Evolutionary conservation across 2,329 filamentous ascomycete genomes (phyloP).

Genomic region (Teratosphaeria epicoccoides): DNA sequence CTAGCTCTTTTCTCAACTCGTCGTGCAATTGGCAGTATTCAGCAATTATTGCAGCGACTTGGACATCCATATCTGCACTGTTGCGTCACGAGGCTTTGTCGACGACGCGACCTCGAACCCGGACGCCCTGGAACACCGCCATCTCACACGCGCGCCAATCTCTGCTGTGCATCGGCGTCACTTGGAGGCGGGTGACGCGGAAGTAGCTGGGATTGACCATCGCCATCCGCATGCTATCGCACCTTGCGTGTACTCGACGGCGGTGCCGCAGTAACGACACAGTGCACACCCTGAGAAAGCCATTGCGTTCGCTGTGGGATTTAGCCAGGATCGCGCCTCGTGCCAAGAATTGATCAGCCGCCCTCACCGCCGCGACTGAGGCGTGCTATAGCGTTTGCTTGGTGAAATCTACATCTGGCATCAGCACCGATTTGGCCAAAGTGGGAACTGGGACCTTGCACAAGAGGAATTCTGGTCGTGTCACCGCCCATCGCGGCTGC

Average conservation of each 20-base stretch:
- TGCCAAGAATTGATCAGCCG: not conserved
- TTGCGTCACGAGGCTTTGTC: not conserved
- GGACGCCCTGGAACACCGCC: not conserved
- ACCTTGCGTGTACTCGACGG: not conserved
- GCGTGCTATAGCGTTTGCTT: not conserved
- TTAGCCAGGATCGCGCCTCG: not conserved
- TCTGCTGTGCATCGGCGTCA: not conserved
- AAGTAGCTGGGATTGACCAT: not conserved
- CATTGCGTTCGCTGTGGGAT: not conserved
- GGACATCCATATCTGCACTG: not conserved
- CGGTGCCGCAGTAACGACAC: not conserved
- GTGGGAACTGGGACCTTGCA: not conserved
- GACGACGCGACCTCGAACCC: not conserved
- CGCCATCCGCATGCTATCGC: not conserved
- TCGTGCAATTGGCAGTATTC: not conserved
- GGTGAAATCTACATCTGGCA: not conserved
- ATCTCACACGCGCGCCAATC: not conserved
- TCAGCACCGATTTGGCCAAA: not conserved
- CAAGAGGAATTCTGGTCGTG: not conserved
- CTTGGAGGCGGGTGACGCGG: not conserved
- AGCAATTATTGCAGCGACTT: not conserved
- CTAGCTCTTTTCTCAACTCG: not conserved
- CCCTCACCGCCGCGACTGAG: not conserved
- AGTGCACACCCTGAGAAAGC: not conserved
- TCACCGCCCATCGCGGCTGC: conserved; percentile 1